A percentile compares a stretch with the other conserved stretches of the same genome.
Evolutionary conservation across 2,329 filamentous ascomycete species (phyloP).

Genomic region (Aspergillus fumigatiaffinis): DNA sequence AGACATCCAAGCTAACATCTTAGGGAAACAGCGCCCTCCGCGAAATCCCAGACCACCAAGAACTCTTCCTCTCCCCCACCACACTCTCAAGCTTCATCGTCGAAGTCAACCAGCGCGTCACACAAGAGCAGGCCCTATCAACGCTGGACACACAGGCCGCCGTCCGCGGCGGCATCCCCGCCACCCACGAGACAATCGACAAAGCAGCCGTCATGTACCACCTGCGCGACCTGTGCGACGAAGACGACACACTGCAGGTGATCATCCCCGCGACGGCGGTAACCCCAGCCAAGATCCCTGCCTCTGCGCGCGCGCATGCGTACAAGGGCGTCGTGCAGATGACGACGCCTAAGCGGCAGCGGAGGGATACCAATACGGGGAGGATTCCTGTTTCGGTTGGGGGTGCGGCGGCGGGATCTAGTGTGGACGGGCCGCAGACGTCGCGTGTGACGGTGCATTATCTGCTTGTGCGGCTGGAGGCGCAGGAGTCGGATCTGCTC

Average conservation of each 20-base stretch:
- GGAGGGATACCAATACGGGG: slow-evolving; percentile 4
- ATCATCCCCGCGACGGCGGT: slow-evolving; percentile 61
- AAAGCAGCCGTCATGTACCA: slow-evolving; percentile 51
- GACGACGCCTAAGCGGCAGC: slow-evolving; percentile 16
- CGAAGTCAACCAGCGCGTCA: slow-evolving; percentile 82
- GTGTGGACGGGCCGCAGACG: slow-evolving; percentile 15
- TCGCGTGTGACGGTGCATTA: slow-evolving; percentile 66
- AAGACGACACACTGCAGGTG: slow-evolving; percentile 61
- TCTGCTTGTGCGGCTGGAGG: slow-evolving; percentile 70
- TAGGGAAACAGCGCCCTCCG: slow-evolving; percentile 26
- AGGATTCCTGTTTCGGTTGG: slow-evolving; percentile 10
- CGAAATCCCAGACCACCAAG: slow-evolving; percentile 62
- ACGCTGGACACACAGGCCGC: slow-evolving; percentile 15
- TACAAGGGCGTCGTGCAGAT: slow-evolving; percentile 29
- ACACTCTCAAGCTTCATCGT: slow-evolving; percentile 85
- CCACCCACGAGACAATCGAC: slow-evolving; percentile 58
- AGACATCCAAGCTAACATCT: slow-evolving; percentile 7
- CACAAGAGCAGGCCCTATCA: slow-evolving; percentile 22
- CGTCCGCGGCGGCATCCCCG: slow-evolving; percentile 40
- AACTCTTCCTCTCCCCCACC: slow-evolving; percentile 80
- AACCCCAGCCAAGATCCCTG: slow-evolving; percentile 50
- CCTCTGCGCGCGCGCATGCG: slow-evolving; percentile 14
- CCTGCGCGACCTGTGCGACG: slow-evolving; percentile 65
- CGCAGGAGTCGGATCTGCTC: slow-evolving; percentile 73
- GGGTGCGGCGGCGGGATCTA: slow-evolving; percentile 17